Evolutionary conservation across 1,139 yeast genomes (phyloP), one percentile per base, ranked within the genome.

Genomic region (Schwanniomyces etchellsii): DNA sequence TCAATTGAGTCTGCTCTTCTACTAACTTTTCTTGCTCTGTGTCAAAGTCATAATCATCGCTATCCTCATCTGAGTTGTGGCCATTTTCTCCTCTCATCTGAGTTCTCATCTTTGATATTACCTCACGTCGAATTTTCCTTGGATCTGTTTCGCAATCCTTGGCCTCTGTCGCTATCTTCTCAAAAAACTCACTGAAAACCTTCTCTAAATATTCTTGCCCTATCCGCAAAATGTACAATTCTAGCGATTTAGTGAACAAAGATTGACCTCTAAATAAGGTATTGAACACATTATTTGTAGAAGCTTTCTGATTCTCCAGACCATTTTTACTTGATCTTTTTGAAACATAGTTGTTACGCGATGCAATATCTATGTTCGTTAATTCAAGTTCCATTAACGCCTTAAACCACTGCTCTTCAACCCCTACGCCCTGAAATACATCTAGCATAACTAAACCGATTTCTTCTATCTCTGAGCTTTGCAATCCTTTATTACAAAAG

Each of bases 191-290:
- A 0, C 93, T 89, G 37, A 89, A 70, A 2, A 85, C 77, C 40
- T 73, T 72, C 39, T 81, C 83, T 28, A 91, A 57, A 47, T 85
- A 86, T 39, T 81, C 88, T 38, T 74, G 81, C 1, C 97, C 97
- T 17, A 81, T 67, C 44, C 93, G 62, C 28, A 81, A 66, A 50
- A 83, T 81, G 50, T 79, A 86, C 39, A 74, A 68, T 44, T 91
- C 97, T 31, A 89, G 53, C 0, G 95, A 72, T 49, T 84, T 85
- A 0, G 95, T 80, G 38, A 89, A 67, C 6, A 88, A 66, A 2
- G 94, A 79, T 34, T 85, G 82, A 0, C 96, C 96, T 42, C 97
- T 65, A 48, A 91, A 89, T 14, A 91, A 54, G 0, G 95, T 78
- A 44, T 83, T 83, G 50, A 76, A 75, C 2, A 76, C 71, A 44